These are phyloP conservation scores for Schizosaccharomyces octosporus DNA, from an alignment of 805 yeast genomes.

Conservation along the genomic window DNA sequence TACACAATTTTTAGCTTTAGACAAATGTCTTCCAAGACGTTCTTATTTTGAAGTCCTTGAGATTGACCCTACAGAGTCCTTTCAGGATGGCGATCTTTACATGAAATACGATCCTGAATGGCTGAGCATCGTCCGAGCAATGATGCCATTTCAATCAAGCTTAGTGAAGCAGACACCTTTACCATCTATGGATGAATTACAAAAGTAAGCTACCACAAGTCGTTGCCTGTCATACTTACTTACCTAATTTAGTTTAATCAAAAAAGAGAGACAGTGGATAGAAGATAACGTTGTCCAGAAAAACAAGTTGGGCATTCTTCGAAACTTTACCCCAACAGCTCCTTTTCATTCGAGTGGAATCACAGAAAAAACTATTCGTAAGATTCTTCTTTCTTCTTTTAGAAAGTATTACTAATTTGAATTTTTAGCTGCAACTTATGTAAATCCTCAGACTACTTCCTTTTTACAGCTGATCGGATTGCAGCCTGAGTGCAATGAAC, in stretches of 20 bases:
- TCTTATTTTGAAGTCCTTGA: slow-evolving; percentile 27
- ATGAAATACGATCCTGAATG: slow-evolving; percentile 16
- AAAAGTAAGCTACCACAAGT: background rate
- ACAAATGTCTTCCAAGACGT: slow-evolving; percentile 54
- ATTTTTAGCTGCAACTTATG: background rate
- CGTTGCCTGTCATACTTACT: background rate
- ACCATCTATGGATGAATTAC: slow-evolving; percentile 2
- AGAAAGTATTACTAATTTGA: background rate
- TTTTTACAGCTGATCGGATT: background rate
- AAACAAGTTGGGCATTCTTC: slow-evolving; percentile 11
- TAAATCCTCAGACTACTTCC: background rate
- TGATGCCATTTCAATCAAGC: slow-evolving; percentile 8
- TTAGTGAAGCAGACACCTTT: slow-evolving; percentile 3
- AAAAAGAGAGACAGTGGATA: slow-evolving; percentile 12
- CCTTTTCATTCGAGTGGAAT: background rate
- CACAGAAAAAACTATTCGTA: background rate
- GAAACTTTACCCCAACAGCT: slow-evolving; percentile 10
- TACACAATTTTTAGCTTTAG: slow-evolving; percentile 51
- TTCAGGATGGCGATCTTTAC: background rate
- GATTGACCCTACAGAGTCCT: background rate
- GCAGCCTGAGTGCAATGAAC: background rate
- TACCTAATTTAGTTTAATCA: slow-evolving; percentile 5
- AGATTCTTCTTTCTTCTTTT: background rate
- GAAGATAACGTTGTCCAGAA: slow-evolving; percentile 10
- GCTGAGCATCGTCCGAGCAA: slow-evolving; percentile 14